Conservation (phyloP, 2,329 filamentous ascomycete species). For the Diplodia seriata region DNA sequence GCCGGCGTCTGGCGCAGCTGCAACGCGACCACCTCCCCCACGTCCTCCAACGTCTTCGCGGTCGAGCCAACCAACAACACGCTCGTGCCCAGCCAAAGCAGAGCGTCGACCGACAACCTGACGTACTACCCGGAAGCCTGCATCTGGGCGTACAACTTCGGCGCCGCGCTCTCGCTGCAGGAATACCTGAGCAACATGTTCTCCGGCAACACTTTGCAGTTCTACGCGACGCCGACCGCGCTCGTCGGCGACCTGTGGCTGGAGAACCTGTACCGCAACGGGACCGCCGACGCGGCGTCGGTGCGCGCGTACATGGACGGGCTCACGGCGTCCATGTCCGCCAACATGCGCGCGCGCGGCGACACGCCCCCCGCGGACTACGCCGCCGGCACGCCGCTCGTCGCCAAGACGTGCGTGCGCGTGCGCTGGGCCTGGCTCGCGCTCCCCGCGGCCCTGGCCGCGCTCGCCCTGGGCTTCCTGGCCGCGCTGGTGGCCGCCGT, state of each 20-base stretch:
- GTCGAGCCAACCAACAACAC: background rate
- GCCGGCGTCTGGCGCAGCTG: constrained; percentile 5
- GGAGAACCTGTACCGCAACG: constrained; percentile 7
- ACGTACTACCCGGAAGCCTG: constrained; percentile 7
- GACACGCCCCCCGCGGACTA: background rate
- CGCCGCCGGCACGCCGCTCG: background rate
- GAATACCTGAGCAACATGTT: background rate
- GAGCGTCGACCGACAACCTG: too few relatives aligned
- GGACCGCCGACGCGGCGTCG: background rate
- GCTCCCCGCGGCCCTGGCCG: background rate
- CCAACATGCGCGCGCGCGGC: background rate
- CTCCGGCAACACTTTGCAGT: background rate
- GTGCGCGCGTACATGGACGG: background rate
- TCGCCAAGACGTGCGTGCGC: background rate
- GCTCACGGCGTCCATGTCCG: background rate
- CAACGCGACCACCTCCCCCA: background rate
- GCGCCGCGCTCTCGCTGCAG: background rate
- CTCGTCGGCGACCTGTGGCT: constrained; percentile 4
- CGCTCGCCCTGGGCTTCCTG: background rate
- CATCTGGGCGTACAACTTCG: constrained; percentile 4
- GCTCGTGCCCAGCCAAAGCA: too few relatives aligned
- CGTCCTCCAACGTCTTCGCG: background rate
- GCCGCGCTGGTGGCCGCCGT: background rate
- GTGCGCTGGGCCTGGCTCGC: constrained; percentile 15
- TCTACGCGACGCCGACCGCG: too few relatives aligned